These are phyloP conservation scores for Lagenidium giganteum DNA, from an alignment of 352 stramenopile genomes.

Conservation along the genomic window DNA sequence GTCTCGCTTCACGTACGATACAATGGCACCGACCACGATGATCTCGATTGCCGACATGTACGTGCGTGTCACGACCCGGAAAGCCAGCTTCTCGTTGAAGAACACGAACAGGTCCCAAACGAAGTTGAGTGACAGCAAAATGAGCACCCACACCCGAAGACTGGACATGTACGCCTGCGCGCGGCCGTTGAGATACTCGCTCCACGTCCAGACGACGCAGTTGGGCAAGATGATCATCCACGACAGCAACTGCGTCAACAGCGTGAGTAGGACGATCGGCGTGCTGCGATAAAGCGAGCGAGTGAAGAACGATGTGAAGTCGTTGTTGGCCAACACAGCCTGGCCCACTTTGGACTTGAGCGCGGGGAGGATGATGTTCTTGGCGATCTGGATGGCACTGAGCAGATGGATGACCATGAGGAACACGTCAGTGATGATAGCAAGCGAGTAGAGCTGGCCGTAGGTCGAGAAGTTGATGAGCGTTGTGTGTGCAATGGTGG, in stretches of 20 bases:
- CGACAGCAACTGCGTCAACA: constrained; percentile 2
- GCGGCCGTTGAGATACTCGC: constrained; percentile 16
- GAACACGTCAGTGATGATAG: constrained; percentile 4
- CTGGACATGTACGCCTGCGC: constrained; percentile 36
- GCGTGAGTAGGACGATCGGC: not conserved
- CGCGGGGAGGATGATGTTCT: not conserved
- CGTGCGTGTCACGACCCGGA: constrained; percentile 2
- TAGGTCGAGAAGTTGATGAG: constrained; percentile 11
- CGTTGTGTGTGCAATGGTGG: constrained; percentile 18
- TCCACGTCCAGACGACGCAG: constrained; percentile 13
- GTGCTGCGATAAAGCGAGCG: constrained; percentile 9
- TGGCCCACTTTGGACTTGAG: constrained; percentile 6
- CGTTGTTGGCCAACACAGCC: constrained; percentile 1
- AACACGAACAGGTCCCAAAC: constrained; percentile 15
- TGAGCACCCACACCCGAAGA: constrained; percentile 13
- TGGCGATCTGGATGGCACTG: constrained; percentile 1
- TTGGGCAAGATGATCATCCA: constrained; percentile 14
- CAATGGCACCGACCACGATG: constrained; percentile 6
- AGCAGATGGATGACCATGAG: not conserved
- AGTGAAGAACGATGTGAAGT: constrained; percentile 25
- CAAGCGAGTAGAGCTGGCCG: constrained; percentile 1
- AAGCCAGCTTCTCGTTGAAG: constrained; percentile 8
- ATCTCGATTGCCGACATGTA: constrained; percentile 15
- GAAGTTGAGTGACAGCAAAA: constrained; percentile 13
- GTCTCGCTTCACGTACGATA: constrained; percentile 14